A percentile compares a stretch with the other conserved stretches of the same genome.
Evolutionary conservation across 768 basidiomycete species (phyloP).

Genomic region (Pulveroboletus sp.): DNA sequence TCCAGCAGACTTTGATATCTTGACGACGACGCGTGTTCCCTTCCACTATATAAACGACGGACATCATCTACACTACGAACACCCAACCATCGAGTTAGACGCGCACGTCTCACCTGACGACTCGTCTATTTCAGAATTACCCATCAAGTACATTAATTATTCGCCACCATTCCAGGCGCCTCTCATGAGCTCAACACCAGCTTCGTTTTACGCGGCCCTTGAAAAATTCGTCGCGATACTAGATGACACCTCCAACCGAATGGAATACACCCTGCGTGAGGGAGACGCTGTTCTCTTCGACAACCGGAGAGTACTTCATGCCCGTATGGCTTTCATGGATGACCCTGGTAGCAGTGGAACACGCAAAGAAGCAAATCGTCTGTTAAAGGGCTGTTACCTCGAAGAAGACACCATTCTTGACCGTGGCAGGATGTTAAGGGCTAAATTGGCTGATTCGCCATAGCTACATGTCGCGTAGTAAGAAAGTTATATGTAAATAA

Average conservation of each 20-base stretch:
- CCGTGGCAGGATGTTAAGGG: constrained; percentile 49
- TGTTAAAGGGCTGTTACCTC: constrained; percentile 88
- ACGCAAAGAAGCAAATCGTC: constrained; percentile 55
- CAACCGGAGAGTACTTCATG: constrained; percentile 86
- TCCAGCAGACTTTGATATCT: constrained; percentile 50
- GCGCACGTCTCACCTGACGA: constrained; percentile 11
- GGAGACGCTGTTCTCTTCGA: constrained; percentile 90
- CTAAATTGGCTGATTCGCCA: constrained; percentile 13
- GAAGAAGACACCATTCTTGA: constrained; percentile 65
- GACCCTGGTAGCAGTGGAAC: constrained; percentile 26
- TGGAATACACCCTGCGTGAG: constrained; percentile 64
- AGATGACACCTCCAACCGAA: constrained; percentile 47
- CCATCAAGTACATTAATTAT: constrained; percentile 76
- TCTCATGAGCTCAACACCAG: constrained; percentile 47
- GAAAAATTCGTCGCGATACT: constrained; percentile 54
- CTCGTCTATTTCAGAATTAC: constrained; percentile 6
- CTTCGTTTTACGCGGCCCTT: constrained; percentile 60
- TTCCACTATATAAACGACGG: constrained; percentile 93
- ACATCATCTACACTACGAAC: constrained; percentile 69
- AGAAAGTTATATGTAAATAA: background rate
- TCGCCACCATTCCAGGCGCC: constrained; percentile 94
- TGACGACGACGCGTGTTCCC: constrained; percentile 62
- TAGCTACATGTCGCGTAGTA: background rate
- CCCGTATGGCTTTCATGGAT: constrained; percentile 69
- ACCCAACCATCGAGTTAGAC: constrained; percentile 71